Percentiles rank a stretch among this genome's conserved stretches.
Conservation (phyloP, 192 early-diverging fungal species). For the Coemansia sp. region DNA sequence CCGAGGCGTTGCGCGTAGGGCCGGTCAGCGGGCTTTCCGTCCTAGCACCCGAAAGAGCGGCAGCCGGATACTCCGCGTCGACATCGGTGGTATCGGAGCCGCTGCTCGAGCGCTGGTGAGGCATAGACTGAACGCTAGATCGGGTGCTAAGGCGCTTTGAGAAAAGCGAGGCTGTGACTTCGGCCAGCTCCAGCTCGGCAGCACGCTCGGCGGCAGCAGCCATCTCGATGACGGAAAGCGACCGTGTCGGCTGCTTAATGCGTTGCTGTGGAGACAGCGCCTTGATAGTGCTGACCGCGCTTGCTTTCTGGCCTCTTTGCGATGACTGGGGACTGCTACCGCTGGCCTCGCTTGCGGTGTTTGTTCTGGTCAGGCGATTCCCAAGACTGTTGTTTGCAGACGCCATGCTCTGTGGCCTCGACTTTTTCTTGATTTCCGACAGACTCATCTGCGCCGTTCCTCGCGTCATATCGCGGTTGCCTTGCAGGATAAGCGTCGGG, state of each 20-base stretch:
- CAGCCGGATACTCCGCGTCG: background rate
- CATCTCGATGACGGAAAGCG: conserved; percentile 20
- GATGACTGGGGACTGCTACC: background rate
- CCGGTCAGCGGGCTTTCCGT: conserved; percentile 1
- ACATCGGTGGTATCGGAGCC: conserved; percentile 7
- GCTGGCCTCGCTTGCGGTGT: background rate
- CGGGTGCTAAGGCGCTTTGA: conserved; percentile 7
- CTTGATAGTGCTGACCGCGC: background rate
- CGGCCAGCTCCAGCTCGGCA: conserved; percentile 34
- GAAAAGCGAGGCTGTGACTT: conserved; percentile 21
- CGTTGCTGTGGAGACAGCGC: background rate
- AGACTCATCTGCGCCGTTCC: conserved; percentile 47
- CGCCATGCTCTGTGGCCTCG: conserved; percentile 7
- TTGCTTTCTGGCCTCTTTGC: background rate
- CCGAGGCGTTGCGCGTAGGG: conserved; percentile 6
- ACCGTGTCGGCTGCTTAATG: background rate
- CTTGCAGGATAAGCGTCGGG: conserved; percentile 40
- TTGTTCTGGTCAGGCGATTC: background rate
- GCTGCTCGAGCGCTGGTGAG: conserved; percentile 1
- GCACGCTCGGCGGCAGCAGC: conserved; percentile 31
- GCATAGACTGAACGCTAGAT: background rate
- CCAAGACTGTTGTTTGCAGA: background rate
- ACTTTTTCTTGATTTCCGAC: conserved; percentile 19
- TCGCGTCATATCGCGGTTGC: conserved; percentile 49
- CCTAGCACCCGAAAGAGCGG: background rate